phyloP scores from a whole-genome alignment of 225 moss, liverwort and hornwort species.

The Anthoceros angustus region DNA sequence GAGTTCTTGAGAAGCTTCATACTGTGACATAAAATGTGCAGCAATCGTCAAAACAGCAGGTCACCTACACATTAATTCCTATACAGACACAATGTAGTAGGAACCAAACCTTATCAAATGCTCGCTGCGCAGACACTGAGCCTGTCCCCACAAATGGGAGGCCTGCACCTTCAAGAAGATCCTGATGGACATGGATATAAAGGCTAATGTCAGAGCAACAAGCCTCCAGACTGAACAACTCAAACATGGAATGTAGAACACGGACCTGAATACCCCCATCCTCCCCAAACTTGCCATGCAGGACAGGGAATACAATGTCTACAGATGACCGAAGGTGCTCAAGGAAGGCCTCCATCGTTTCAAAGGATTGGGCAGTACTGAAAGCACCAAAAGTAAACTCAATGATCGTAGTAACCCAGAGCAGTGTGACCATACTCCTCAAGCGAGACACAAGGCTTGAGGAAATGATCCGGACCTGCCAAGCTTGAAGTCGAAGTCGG shows the following conservation, averaged over 20 bases:
- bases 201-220: background rate
- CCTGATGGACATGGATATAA: conserved; percentile 16
- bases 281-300: conserved; percentile 90
- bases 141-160: conserved; percentile 80
- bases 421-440: background rate
- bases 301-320: conserved; percentile 85
- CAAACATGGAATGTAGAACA: background rate
- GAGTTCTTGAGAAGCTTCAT: conserved; percentile 60
- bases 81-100: background rate
- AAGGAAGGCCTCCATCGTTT: conserved; percentile 43
- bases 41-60: background rate
- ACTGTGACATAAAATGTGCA: conserved; percentile 22
- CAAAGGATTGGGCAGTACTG: conserved; percentile 49
- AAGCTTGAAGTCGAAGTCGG: conserved; percentile 93
- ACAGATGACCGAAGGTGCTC: conserved; percentile 47
- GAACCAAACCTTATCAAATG: conserved; percentile 74
- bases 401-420: background rate
- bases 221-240: background rate
- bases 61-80: conserved; percentile 7
- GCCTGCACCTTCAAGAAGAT: conserved; percentile 64
- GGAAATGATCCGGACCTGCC: conserved; percentile 29
- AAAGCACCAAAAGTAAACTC: background rate
- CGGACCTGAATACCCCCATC: conserved; percentile 93
- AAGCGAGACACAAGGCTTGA: background rate
- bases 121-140: conserved; percentile 55